phyloP scores from a whole-genome alignment of 192 early-diverging fungal species.

The Obelidium mucronatum region DNA sequence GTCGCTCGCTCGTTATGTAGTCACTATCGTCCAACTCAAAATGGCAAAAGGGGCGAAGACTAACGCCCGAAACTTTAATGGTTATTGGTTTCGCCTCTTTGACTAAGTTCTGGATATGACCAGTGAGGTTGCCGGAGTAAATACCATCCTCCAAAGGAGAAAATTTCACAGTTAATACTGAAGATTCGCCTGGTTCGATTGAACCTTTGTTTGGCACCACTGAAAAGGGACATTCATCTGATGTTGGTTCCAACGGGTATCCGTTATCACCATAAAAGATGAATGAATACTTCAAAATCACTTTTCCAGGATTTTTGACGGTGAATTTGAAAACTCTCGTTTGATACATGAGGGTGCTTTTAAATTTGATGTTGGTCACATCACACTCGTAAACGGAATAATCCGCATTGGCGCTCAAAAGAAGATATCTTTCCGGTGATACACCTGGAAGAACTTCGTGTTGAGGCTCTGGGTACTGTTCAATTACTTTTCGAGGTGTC shows the following conservation, averaged over 20 bases:
- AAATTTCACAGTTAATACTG: constrained; percentile 53
- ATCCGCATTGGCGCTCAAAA: constrained; percentile 58
- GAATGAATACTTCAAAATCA: constrained; percentile 50
- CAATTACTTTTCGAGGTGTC: constrained; percentile 52
- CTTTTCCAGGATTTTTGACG: constrained; percentile 58
- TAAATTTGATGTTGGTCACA: constrained; percentile 56
- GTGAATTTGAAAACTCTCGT: constrained; percentile 53
- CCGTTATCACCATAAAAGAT: constrained; percentile 45
- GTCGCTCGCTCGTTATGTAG: constrained; percentile 54
- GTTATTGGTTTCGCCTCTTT: constrained; percentile 47
- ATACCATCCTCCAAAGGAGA: constrained; percentile 57
- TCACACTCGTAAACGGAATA: constrained; percentile 62
- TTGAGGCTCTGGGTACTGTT: constrained; percentile 54
- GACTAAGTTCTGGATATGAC: constrained; percentile 54
- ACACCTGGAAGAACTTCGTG: constrained; percentile 42
- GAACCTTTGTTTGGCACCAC: constrained; percentile 48
- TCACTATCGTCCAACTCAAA: constrained; percentile 70
- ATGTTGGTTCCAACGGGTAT: constrained; percentile 19
- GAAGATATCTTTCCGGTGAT: constrained; percentile 37
- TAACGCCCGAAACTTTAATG: constrained; percentile 50
- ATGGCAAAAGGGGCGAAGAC: constrained; percentile 68
- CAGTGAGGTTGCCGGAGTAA: constrained; percentile 36
- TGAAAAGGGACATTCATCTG: constrained; percentile 55
- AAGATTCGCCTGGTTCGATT: constrained; percentile 51
- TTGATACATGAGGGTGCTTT: constrained; percentile 67